Conservation (phyloP, 1,284 basidiomycete genomes). For the Flammula alnicola region DNA sequence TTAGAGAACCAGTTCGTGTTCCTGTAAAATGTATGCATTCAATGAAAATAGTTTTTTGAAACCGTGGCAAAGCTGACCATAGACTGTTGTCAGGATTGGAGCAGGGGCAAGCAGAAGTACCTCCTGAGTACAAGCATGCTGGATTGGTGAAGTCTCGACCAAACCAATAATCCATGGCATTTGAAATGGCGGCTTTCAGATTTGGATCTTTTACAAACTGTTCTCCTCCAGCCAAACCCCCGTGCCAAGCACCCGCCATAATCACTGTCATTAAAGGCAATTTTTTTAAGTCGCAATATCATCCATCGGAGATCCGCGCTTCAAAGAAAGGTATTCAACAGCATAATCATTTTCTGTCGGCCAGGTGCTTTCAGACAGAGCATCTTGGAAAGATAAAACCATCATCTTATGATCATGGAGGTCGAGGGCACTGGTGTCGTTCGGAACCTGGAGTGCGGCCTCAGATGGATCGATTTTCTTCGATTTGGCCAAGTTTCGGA, state of each 20-base stretch:
- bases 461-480: too few relatives aligned
- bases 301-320: too few relatives aligned
- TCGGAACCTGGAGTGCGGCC: too few relatives aligned
- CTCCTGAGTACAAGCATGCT: slow-evolving; percentile 62
- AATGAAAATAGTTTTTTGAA: not conserved
- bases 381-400: too few relatives aligned
- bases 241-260: slow-evolving; percentile 65
- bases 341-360: too few relatives aligned
- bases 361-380: too few relatives aligned
- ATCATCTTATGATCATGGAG: too few relatives aligned
- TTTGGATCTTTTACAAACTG: slow-evolving; percentile 46
- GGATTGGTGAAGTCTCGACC: slow-evolving; percentile 58
- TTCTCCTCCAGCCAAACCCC: slow-evolving; percentile 46
- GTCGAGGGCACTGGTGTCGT: too few relatives aligned
- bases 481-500: too few relatives aligned
- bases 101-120: slow-evolving; percentile 56
- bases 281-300: too few relatives aligned
- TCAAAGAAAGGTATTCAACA: too few relatives aligned
- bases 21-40: slow-evolving; percentile 23
- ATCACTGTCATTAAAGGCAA: slow-evolving; percentile 45
- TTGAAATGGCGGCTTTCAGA: slow-evolving; percentile 48
- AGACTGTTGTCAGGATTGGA: slow-evolving; percentile 49
- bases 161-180: slow-evolving; percentile 73
- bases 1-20: slow-evolving; percentile 71
- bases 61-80: slow-evolving; percentile 32